Base-by-base conservation (phyloP, 176 grass and related monocot genomes). In the Saccharum officinarum region DNA sequence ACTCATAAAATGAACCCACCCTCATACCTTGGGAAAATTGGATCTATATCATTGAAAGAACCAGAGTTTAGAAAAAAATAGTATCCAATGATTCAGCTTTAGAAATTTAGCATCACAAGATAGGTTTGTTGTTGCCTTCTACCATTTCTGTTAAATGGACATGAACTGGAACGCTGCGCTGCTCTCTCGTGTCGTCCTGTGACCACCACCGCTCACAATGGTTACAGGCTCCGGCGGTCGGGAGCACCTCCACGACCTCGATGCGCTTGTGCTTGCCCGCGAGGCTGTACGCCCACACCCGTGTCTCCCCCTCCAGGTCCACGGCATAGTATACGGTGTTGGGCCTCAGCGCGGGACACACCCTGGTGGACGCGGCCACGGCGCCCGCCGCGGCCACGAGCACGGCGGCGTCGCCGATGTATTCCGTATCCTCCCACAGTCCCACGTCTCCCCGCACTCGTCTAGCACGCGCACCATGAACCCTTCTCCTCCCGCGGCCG, bases 401-500 rank as follows among this genome's bases (percentile, higher is more conserved):
- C 70, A 89, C 71, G 30, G 82, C 82, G 11, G 81, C 79, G 83
- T 90, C 83, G 26, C 79, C 88, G 67, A 90, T 82, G 83, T 90
- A 73, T 34, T 86, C 83, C 57, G 67, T 75, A 36, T 82, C 79
- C 79, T n/a, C n/a, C n/a, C n/a, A n/a, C n/a, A n/a, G n/a, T 86
- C 88, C 83, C 88, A 86, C 41, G 88, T 59, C 44, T 72, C 79
- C 55, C 88, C 10, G 73, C 79, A 78, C 23, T 90, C 88, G 66
- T 90, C 83, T 79, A 90, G 66, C 73, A 90, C 37, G 44, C 88
- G 88, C 34, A 82, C 83, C 73, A 86, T 83, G 79, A 90, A 90
- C 18, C 44, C 73, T 44, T 71, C 64, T 4, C 82, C 60, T 12
- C 41, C 71, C 5, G 63, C 40, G 17, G 63, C 72, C 50, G 8